Percentiles rank a stretch among this genome's conserved stretches.
These are phyloP conservation scores for Pythium guiyangense DNA, from an alignment of 352 stramenopile genomes.

Conservation along the genomic window DNA sequence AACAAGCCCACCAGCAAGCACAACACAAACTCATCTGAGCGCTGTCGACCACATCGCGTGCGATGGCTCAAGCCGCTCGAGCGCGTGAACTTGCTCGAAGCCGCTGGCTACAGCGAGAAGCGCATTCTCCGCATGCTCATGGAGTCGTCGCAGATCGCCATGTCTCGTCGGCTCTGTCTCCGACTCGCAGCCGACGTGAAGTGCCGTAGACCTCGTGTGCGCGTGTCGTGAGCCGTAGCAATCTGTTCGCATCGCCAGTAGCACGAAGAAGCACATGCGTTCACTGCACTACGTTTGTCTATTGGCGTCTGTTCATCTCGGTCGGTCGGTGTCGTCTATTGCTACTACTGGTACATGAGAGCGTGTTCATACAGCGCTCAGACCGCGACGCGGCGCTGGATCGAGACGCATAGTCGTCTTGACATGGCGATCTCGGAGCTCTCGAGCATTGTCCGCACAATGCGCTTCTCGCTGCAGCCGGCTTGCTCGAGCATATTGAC, in stretches of 20 bases:
- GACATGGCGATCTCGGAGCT: constrained; percentile 50
- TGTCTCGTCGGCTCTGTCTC: constrained; percentile 31
- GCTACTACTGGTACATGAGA: background rate
- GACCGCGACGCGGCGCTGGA: constrained; percentile 5
- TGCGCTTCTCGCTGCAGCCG: constrained; percentile 37
- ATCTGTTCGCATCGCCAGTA: background rate
- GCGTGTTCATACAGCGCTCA: background rate
- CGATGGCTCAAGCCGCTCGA: constrained; percentile 31
- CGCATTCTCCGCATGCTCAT: constrained; percentile 50
- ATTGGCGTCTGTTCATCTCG: background rate
- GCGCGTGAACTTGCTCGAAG: constrained; percentile 20
- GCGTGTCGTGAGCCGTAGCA: background rate
- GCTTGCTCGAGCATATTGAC: constrained; percentile 23
- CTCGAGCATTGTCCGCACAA: constrained; percentile 57
- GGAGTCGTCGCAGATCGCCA: constrained; percentile 44
- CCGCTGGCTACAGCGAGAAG: constrained; percentile 31
- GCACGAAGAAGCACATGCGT: too few species aligned
- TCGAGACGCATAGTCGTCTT: constrained; percentile 17
- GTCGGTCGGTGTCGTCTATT: background rate
- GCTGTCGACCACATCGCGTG: constrained; percentile 31
- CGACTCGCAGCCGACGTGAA: background rate
- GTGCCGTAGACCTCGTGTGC: background rate
- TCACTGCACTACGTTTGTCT: background rate
- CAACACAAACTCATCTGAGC: constrained; percentile 37
- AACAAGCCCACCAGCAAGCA: too few species aligned